Conservation (phyloP, 139 green algal species). For the Deuterostichococcus epilithicus region DNA sequence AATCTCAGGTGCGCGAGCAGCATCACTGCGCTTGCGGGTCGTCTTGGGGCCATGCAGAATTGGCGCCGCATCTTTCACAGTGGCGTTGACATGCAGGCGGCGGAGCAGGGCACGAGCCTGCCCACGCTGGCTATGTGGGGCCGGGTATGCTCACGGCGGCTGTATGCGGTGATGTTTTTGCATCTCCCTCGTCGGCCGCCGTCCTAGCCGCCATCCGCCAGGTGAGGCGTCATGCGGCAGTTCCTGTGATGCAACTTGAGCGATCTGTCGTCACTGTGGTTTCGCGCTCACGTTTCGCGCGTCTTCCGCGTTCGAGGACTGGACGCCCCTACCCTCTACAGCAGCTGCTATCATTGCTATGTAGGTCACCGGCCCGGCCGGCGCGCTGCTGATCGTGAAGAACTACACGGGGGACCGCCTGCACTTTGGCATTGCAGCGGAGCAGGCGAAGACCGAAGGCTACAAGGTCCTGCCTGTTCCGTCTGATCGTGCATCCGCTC, state of each 20-base stretch:
- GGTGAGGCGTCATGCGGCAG: conserved; percentile 28
- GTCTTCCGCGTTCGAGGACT: too few relatives aligned
- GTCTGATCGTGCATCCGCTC: too few relatives aligned
- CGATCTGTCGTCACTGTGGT: too few relatives aligned
- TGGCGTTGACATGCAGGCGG: conserved; percentile 41
- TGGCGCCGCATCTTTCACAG: neutral
- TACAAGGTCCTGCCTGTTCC: conserved; percentile 1
- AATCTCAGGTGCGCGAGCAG: conserved; percentile 35
- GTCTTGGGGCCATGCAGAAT: neutral
- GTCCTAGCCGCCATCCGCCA: conserved; percentile 77
- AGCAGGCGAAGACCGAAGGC: conserved; percentile 74
- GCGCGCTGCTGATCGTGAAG: conserved; percentile 76
- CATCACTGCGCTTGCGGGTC: neutral
- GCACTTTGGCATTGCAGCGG: conserved; percentile 87
- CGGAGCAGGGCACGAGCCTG: conserved; percentile 85
- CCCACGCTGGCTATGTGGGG: conserved; percentile 76
- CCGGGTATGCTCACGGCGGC: conserved; percentile 83
- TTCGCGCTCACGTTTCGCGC: too few relatives aligned
- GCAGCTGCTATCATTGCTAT: too few relatives aligned
- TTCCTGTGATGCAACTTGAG: too few relatives aligned
- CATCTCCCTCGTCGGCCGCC: conserved; percentile 64
- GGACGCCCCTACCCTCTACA: too few relatives aligned
- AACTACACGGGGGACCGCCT: conserved; percentile 95
- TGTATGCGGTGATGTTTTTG: conserved; percentile 87
- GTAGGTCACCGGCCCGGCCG: conserved; percentile 29